Conservation (phyloP, 306 rosid genomes). For the Pueraria montana region DNA sequence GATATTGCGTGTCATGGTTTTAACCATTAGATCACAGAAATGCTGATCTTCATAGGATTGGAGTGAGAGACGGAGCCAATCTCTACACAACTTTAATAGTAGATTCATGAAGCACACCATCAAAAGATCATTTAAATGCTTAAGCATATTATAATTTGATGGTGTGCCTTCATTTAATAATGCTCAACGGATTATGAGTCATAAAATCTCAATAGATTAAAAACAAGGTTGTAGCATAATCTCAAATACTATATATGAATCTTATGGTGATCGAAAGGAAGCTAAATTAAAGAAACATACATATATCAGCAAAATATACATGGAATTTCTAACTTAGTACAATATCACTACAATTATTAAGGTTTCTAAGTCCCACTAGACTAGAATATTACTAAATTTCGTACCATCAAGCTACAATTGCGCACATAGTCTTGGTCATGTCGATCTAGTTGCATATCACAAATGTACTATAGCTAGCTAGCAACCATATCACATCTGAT, state of each 20-base stretch:
- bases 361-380: conserved; percentile 13
- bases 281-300: not conserved
- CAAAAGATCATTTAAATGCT: not conserved
- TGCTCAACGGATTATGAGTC: not conserved
- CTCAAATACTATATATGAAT: not conserved
- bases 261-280: not conserved
- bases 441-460: conserved; percentile 31
- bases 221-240: not conserved
- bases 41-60: conserved; percentile 51
- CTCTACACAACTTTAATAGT: conserved; percentile 43
- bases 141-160: not conserved
- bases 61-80: conserved; percentile 41
- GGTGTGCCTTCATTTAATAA: conserved; percentile 5
- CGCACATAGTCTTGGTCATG: conserved; percentile 46
- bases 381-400: conserved; percentile 16
- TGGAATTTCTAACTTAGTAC: conserved; percentile 4
- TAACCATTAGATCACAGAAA: conserved; percentile 55
- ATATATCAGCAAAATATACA: conserved; percentile 1
- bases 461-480: conserved; percentile 38
- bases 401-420: conserved; percentile 44
- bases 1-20: conserved; percentile 58
- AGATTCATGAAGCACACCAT: conserved; percentile 9
- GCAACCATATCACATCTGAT: conserved; percentile 1
- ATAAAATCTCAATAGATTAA: not conserved
- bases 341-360: not conserved